Base-by-base conservation (phyloP, 306 rosid species). In the Bauhinia variegata region DNA sequence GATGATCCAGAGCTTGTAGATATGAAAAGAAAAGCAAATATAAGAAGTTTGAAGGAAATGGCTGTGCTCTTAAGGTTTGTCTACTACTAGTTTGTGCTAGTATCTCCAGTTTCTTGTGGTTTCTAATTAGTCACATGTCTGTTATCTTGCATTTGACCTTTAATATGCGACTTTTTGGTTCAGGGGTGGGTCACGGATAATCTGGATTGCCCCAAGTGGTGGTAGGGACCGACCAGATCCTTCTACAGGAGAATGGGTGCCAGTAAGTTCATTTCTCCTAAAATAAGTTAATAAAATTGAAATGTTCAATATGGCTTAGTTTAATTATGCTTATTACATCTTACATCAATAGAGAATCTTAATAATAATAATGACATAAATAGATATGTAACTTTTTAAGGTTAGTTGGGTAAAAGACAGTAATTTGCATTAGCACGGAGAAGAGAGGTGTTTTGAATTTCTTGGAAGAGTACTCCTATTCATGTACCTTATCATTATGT, bases 201-300 rank as follows among this genome's bases (percentile, higher is more conserved):
- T 95, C 64, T 95, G 99, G 99, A 86, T 95, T 83, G 99, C 99
- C 52, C 97, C 99, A 39, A 95, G 99, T 36, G 99, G 97, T 10
- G 99, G 99, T 15, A 86, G 99, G 85, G 99, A 95, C 65, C 83
- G 99, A 55, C 86, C 95, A 23, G 85, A 82, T 85, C 86, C 88
- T 14, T 46, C 46, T 0, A 83, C 89, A 5, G 79, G 82, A 67
- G 99, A 90, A 70, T 95, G 91, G 85, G 70, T 17, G 65, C 96
- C 99, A 7, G 99, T 95, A 83, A 82, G 96, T 79, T 82, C 56
- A 48, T 11, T 71, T 67, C 65, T 37, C 52, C 48, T 60, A 10
- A 63, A 63, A 31, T 56, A 63, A 63, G 76, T 34, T 68, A 63
- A 31, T 56, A 63, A 63, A 80, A 42, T 68, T 13, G 56, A 11